These are phyloP conservation scores for Jimgerdemannia flammicorona DNA, from an alignment of 192 early-diverging fungal genomes.

Conservation along the genomic window DNA sequence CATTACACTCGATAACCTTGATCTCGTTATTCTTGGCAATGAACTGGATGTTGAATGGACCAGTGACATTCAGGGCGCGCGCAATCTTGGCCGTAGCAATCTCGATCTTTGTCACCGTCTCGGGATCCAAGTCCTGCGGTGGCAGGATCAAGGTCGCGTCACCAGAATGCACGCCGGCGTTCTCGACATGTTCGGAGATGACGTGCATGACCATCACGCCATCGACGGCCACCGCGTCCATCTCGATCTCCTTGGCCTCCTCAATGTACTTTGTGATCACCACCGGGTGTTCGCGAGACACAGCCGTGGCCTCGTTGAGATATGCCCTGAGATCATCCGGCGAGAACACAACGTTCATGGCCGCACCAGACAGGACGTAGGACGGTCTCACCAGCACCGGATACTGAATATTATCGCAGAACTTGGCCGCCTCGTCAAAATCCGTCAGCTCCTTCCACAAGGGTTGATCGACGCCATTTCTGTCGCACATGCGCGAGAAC, in stretches of 20 bases:
- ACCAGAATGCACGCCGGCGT: conserved; percentile 98
- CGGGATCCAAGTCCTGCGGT: conserved; percentile 92
- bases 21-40: conserved; percentile 99
- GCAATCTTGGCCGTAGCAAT: conserved; percentile 90
- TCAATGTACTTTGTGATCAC: conserved; percentile 99
- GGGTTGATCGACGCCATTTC: conserved; percentile 96
- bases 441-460: conserved; percentile 94
- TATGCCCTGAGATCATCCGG: conserved; percentile 79
- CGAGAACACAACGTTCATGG: conserved; percentile 95
- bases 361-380: conserved; percentile 98
- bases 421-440: conserved; percentile 77
- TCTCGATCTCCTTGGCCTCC: conserved; percentile 97
- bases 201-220: conserved; percentile 94
- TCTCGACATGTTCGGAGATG: conserved; percentile 97
- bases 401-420: conserved; percentile 87
- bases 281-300: conserved; percentile 93
- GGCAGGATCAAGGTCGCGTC: conserved; percentile 96
- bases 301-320: conserved; percentile 84
- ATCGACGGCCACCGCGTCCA: conserved; percentile 95
- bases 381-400: conserved; percentile 97
- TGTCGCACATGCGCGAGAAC: conserved; percentile 95
- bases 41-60: conserved; percentile 98
- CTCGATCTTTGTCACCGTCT: conserved; percentile 92
- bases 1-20: conserved; percentile 99
- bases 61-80: conserved; percentile 92